Evolutionary conservation across 495 filamentous ascomycete species (phyloP).

Genomic region (Pseudoneurospora amorphoporcata): DNA sequence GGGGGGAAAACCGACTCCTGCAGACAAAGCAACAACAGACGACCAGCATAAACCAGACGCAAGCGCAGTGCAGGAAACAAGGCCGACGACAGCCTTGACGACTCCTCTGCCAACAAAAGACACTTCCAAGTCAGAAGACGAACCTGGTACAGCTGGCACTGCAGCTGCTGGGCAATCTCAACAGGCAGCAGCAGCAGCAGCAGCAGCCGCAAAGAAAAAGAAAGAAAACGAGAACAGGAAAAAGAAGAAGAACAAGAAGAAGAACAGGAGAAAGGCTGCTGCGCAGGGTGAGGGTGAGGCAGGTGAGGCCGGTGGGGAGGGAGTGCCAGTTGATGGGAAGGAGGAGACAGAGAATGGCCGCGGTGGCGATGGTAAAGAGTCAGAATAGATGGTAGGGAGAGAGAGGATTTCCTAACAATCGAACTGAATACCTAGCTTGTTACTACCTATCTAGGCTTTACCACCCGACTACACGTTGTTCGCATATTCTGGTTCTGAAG

Average conservation of each 20-base stretch:
- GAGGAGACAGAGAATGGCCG: not conserved
- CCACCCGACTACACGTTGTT: not conserved
- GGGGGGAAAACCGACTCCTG: not conserved
- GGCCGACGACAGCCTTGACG: conserved; percentile 11
- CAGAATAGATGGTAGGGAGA: not conserved
- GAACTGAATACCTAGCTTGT: not conserved
- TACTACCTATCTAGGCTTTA: not conserved
- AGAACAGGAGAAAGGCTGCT: conserved; percentile 1
- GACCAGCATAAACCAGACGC: not conserved
- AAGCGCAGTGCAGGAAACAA: conserved; percentile 4
- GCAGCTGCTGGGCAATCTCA: not conserved
- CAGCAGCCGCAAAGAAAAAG: conserved; percentile 44
- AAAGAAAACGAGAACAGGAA: conserved; percentile 40
- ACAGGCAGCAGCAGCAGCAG: conserved; percentile 13
- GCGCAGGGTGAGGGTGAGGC: not conserved
- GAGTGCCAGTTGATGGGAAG: not conserved
- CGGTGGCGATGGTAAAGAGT: not conserved
- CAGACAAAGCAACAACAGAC: not conserved
- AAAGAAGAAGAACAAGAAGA: conserved; percentile 11
- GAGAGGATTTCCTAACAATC: not conserved
- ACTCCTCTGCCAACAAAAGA: not conserved
- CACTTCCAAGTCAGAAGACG: not conserved
- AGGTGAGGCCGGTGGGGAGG: not conserved
- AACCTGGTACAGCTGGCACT: not conserved
- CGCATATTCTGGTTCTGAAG: not conserved